Evolutionary conservation across 2,329 filamentous ascomycete species (phyloP).

Genomic region (Tolypocladium cylindrosporum): DNA sequence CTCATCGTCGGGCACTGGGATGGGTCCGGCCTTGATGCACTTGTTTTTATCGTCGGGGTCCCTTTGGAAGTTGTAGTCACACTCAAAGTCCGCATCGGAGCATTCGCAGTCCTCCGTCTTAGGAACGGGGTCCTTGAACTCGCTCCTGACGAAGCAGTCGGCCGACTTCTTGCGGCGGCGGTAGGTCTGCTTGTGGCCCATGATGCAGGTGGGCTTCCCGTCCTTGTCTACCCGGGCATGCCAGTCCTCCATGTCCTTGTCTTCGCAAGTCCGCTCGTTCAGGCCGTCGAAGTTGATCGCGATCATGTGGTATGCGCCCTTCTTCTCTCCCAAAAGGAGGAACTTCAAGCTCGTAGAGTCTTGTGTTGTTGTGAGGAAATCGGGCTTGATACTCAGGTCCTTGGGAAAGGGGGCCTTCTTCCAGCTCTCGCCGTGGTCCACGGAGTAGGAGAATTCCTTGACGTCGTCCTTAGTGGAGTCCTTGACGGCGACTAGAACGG

Average conservation of each 20-base stretch:
- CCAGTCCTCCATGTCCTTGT: conserved; percentile 81
- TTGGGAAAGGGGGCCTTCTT: conserved; percentile 57
- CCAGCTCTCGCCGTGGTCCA: conserved; percentile 87
- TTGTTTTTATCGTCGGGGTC: conserved; percentile 52
- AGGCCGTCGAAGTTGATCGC: conserved; percentile 76
- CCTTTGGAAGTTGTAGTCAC: conserved; percentile 82
- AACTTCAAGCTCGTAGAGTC: conserved; percentile 94
- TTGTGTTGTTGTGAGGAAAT: conserved; percentile 73
- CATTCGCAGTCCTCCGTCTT: conserved; percentile 71
- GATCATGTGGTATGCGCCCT: conserved; percentile 53
- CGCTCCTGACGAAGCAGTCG: conserved; percentile 78
- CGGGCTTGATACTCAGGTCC: conserved; percentile 57
- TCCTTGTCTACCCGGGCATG: conserved; percentile 72
- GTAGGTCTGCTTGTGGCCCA: conserved; percentile 91
- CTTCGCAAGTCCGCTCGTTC: conserved; percentile 68
- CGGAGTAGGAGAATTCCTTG: conserved; percentile 59
- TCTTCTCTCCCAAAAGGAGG: conserved; percentile 57
- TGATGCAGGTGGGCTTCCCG: conserved; percentile 76
- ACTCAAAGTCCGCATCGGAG: conserved; percentile 80
- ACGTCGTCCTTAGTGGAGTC: conserved; percentile 58
- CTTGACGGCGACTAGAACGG: conserved; percentile 72
- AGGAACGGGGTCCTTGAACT: conserved; percentile 70
- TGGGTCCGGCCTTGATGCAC: conserved; percentile 54
- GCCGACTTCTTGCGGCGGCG: conserved; percentile 75
- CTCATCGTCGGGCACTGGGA: conserved; percentile 58